Conservation (phyloP, 2,329 filamentous ascomycete genomes). For the Lizonia empirigonia region DNA sequence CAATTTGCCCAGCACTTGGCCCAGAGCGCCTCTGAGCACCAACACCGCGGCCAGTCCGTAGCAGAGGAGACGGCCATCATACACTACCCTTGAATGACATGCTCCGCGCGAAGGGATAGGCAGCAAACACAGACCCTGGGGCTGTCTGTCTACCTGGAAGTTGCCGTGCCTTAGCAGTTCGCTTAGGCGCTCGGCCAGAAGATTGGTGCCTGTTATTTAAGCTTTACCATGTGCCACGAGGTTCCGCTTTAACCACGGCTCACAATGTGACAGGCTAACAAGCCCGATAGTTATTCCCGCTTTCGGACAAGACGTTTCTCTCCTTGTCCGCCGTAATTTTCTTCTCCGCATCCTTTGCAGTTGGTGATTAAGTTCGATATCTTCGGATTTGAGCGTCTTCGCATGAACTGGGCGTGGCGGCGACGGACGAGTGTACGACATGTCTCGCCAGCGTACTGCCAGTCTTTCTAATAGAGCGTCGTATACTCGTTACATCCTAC, state of each 20-base stretch:
- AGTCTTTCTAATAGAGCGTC: slow-evolving; percentile 11
- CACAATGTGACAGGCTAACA: slow-evolving; percentile 8
- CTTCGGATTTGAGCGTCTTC: slow-evolving; percentile 12
- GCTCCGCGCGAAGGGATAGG: slow-evolving; percentile 11
- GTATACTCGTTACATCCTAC: slow-evolving; percentile 23
- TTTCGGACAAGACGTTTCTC: not conserved
- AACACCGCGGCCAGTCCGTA: not conserved
- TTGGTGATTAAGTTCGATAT: slow-evolving; percentile 8
- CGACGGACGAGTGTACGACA: slow-evolving; percentile 2
- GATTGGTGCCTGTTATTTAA: slow-evolving; percentile 42
- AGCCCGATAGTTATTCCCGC: slow-evolving; percentile 1
- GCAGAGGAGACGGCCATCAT: slow-evolving; percentile 3
- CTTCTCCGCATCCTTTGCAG: not conserved
- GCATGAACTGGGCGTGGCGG: slow-evolving; percentile 9
- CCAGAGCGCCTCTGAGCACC: slow-evolving; percentile 23
- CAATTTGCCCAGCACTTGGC: slow-evolving; percentile 35
- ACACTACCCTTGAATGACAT: slow-evolving; percentile 1
- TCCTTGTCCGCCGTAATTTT: slow-evolving; percentile 2
- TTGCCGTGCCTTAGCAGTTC: slow-evolving; percentile 27
- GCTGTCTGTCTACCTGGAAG: slow-evolving; percentile 25
- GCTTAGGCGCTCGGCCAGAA: slow-evolving; percentile 28
- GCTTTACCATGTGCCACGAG: slow-evolving; percentile 43
- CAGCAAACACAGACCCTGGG: not conserved
- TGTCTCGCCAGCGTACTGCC: slow-evolving; percentile 6
- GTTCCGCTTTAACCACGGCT: slow-evolving; percentile 32